phyloP scores from a whole-genome alignment of 2,329 filamentous ascomycete genomes.

The Pezicula carpinea region DNA sequence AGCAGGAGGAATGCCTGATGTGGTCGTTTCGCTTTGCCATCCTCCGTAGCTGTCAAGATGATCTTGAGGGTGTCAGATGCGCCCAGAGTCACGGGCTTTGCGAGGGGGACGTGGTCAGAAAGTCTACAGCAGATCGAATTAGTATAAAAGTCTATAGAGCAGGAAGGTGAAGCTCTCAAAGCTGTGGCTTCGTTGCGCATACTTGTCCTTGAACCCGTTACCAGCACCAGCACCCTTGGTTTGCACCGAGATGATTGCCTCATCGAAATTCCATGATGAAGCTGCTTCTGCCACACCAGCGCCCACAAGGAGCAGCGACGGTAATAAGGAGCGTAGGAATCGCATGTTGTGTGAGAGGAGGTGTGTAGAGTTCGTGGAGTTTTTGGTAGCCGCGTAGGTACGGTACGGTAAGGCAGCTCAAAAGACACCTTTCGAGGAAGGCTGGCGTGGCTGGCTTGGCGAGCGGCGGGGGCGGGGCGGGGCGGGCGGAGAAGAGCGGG shows the following conservation, averaged over 20 bases:
- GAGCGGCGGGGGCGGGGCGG: too few species aligned
- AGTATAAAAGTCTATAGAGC: constrained; percentile 5
- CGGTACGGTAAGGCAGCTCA: too few species aligned
- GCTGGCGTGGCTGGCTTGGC: too few species aligned
- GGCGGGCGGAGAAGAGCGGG: too few species aligned
- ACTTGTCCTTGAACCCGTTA: constrained; percentile 58
- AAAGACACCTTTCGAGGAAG: too few species aligned
- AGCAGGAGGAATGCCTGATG: constrained; percentile 92
- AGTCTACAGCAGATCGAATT: constrained; percentile 17
- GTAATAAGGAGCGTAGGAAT: constrained; percentile 35
- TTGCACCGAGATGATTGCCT: constrained; percentile 62
- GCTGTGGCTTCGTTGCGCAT: constrained; percentile 28
- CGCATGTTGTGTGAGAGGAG: constrained; percentile 30
- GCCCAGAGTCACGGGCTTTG: constrained; percentile 60
- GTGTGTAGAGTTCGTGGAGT: not conserved
- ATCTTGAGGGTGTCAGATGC: constrained; percentile 74
- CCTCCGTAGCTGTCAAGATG: constrained; percentile 74
- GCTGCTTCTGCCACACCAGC: constrained; percentile 37
- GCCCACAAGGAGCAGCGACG: constrained; percentile 36
- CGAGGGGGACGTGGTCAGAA: constrained; percentile 35
- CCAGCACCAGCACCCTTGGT: constrained; percentile 52
- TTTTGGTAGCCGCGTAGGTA: not conserved
- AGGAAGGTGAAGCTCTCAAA: not conserved
- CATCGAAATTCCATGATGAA: constrained; percentile 67
- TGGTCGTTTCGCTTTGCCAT: constrained; percentile 72